Percentiles rank a stretch among this genome's conserved stretches.
phyloP scores from a whole-genome alignment of 2,329 filamentous ascomycete species.

The Cadophora sp. region DNA sequence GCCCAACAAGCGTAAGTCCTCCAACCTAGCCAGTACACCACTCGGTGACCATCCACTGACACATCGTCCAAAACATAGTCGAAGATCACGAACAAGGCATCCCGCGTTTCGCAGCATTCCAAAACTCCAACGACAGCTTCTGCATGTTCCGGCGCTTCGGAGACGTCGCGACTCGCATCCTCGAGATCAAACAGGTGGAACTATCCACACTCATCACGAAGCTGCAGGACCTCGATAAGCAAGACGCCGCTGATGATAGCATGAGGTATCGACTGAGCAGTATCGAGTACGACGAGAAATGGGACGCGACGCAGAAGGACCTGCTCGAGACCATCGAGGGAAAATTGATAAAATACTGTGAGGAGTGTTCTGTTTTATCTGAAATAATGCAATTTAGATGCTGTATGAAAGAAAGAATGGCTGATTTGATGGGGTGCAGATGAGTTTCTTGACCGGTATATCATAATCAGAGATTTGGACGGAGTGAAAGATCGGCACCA shows the following conservation, averaged over 20 bases:
- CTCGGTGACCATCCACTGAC: conserved; percentile 1
- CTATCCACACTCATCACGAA: conserved; percentile 13
- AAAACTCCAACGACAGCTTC: conserved; percentile 29
- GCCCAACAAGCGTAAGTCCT: conserved; percentile 4
- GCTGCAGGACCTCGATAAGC: conserved; percentile 23
- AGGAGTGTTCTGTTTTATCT: too few species aligned
- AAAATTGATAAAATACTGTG: conserved; percentile 29
- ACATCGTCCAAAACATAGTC: conserved; percentile 8
- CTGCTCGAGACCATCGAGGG: conserved; percentile 24
- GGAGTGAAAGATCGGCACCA: conserved; percentile 15
- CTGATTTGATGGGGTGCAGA: conserved; percentile 17
- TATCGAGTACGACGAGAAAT: conserved; percentile 18
- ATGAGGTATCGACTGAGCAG: conserved; percentile 21
- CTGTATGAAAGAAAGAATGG: not conserved
- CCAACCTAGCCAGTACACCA: too few species aligned
- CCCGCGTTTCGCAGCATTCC: conserved; percentile 25
- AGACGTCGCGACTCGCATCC: conserved; percentile 10
- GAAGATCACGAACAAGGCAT: conserved; percentile 23
- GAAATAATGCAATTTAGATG: too few species aligned
- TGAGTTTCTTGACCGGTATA: conserved; percentile 25
- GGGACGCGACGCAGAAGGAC: conserved; percentile 17
- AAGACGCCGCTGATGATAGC: conserved; percentile 9
- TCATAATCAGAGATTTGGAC: conserved; percentile 18
- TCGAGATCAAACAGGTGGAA: conserved; percentile 25
- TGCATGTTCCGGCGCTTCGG: conserved; percentile 29